These are phyloP conservation scores for Diplotaxis tenuifolia DNA, from an alignment of 345 rosid genomes.

Conservation along the genomic window DNA sequence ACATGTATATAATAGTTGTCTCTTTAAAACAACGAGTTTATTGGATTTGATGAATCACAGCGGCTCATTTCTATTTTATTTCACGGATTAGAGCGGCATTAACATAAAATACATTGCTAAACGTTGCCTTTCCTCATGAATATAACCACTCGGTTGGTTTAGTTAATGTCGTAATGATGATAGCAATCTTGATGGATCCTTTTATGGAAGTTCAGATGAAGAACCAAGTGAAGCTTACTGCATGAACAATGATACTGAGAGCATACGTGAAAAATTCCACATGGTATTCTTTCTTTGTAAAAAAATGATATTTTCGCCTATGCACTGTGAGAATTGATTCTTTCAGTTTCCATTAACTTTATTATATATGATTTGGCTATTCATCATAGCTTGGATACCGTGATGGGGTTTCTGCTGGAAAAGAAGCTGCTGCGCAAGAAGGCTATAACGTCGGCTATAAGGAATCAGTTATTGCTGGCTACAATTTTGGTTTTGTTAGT, in stretches of 20 bases:
- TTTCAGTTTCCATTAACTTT: background rate
- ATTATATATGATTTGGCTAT: background rate
- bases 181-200: slow-evolving; percentile 41
- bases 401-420: slow-evolving; percentile 73
- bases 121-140: too few species aligned
- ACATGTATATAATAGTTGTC: too few species aligned
- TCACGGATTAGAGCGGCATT: too few species aligned
- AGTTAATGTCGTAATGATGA: slow-evolving; percentile 34
- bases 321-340: too few species aligned
- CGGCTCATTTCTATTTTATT: too few species aligned
- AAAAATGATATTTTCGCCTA: too few species aligned
- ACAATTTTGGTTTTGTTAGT: slow-evolving; percentile 72
- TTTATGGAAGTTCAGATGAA: slow-evolving; percentile 51
- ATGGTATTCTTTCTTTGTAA: slow-evolving; percentile 33
- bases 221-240: slow-evolving; percentile 36
- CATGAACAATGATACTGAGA: slow-evolving; percentile 50
- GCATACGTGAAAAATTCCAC: slow-evolving; percentile 46
- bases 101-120: too few species aligned
- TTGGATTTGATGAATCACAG: too few species aligned
- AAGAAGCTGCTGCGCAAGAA: slow-evolving; percentile 71
- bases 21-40: too few species aligned
- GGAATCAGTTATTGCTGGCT: slow-evolving; percentile 58
- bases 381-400: slow-evolving; percentile 67
- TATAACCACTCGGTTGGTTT: background rate
- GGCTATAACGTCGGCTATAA: slow-evolving; percentile 80